Percentiles rank a stretch among this genome's conserved stretches.
phyloP scores from a whole-genome alignment of 2,329 filamentous ascomycete genomes.

The Apiospora aurea region DNA sequence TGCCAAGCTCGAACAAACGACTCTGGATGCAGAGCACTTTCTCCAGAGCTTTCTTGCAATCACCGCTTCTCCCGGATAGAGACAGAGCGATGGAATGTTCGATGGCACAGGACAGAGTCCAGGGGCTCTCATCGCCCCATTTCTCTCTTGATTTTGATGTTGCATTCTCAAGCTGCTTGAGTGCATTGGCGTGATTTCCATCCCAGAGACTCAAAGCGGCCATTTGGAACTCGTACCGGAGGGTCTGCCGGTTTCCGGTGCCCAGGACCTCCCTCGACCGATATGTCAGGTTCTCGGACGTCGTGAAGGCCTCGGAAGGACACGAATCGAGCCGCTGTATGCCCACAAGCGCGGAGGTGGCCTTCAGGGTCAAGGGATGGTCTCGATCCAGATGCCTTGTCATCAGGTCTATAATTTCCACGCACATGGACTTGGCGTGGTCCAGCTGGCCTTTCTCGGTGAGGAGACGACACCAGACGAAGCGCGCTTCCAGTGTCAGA shows the following conservation, averaged over 20 bases:
- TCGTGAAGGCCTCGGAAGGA: neutral
- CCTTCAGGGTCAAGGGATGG: neutral
- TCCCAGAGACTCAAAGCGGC: neutral
- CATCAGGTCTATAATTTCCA: neutral
- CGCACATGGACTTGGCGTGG: neutral
- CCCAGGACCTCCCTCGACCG: neutral
- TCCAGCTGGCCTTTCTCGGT: neutral
- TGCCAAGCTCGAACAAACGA: neutral
- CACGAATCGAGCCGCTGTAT: neutral
- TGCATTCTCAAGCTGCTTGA: neutral
- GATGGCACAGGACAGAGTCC: neutral
- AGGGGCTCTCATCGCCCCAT: neutral
- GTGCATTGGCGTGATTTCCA: neutral
- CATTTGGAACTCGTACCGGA: neutral
- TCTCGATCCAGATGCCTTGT: neutral
- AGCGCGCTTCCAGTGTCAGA: neutral
- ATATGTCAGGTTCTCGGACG: neutral
- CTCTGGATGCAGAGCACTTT: neutral
- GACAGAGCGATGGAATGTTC: neutral
- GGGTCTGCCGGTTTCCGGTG: neutral
- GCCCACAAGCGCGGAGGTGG: neutral
- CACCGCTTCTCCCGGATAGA: neutral
- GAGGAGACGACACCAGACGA: neutral
- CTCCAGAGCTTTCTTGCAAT: neutral
- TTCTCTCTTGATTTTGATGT: fast-evolving